Evolutionary conservation across 306 rosid species (phyloP).

Genomic region (Cucurbita ficifolia): DNA sequence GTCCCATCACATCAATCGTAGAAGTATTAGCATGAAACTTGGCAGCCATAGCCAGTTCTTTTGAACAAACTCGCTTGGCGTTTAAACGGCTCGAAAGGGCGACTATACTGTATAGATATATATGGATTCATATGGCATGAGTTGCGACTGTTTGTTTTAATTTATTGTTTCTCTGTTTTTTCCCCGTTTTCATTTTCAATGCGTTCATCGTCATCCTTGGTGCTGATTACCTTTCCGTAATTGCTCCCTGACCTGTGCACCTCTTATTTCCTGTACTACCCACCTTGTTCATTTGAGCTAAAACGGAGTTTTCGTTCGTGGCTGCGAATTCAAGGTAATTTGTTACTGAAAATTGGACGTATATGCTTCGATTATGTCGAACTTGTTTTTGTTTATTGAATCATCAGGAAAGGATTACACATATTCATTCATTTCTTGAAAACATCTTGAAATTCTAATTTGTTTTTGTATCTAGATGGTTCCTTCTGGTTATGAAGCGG

Average conservation of each 20-base stretch:
- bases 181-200: slow-evolving; percentile 12
- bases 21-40: background rate
- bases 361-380: slow-evolving; percentile 7
- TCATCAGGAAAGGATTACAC: background rate
- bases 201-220: slow-evolving; percentile 28
- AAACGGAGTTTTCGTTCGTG: slow-evolving; percentile 4
- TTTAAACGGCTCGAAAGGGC: slow-evolving; percentile 11
- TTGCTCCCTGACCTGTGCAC: slow-evolving; percentile 11
- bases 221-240: slow-evolving; percentile 13
- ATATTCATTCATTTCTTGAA: background rate
- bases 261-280: background rate
- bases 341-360: slow-evolving; percentile 7
- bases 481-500: slow-evolving; percentile 43
- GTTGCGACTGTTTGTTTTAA: slow-evolving; percentile 5
- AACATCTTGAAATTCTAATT: background rate
- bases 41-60: background rate
- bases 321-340: slow-evolving; percentile 20
- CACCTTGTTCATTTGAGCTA: slow-evolving; percentile 2
- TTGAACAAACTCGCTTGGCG: slow-evolving; percentile 3
- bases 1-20: background rate
- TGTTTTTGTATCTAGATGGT: slow-evolving; percentile 26
- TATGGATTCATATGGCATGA: slow-evolving; percentile 2
- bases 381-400: background rate
- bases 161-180: background rate
- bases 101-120: slow-evolving; percentile 33